Evolutionary conservation across 306 rosid species (phyloP).

Genomic region (Malus sylvestris): DNA sequence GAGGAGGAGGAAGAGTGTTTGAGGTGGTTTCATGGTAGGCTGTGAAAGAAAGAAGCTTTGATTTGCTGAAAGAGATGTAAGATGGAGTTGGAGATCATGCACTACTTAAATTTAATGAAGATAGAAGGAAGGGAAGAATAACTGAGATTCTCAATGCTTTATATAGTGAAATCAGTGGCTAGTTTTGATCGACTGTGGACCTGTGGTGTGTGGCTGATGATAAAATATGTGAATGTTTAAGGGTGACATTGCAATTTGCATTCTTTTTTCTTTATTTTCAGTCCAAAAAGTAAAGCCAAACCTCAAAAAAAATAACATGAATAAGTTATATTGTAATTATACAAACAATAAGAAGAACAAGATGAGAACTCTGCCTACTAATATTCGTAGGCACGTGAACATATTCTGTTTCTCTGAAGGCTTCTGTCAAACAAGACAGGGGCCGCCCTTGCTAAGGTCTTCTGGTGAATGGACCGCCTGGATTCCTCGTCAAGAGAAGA

Average conservation of each 20-base stretch:
- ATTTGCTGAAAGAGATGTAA: background rate
- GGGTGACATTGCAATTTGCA: background rate
- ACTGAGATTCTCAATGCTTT: background rate
- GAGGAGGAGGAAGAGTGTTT: constrained; percentile 7
- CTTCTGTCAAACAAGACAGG: background rate
- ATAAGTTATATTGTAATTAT: background rate
- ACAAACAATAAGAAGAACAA: background rate
- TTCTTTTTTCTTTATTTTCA: background rate
- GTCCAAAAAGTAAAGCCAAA: background rate
- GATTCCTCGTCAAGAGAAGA: background rate
- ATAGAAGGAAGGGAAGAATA: background rate
- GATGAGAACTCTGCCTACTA: background rate
- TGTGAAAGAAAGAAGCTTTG: background rate
- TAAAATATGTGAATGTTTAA: background rate
- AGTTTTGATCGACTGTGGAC: background rate
- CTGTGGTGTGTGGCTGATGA: background rate
- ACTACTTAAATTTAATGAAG: background rate
- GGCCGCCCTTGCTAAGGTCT: background rate
- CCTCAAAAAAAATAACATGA: background rate
- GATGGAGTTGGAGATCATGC: background rate
- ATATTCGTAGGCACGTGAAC: background rate
- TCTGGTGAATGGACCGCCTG: background rate
- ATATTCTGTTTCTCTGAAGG: background rate
- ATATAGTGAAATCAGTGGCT: background rate
- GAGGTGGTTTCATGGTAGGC: constrained; percentile 9